Evolutionary conservation across 306 rosid species (phyloP).

Genomic region (Dryas alaskensis): DNA sequence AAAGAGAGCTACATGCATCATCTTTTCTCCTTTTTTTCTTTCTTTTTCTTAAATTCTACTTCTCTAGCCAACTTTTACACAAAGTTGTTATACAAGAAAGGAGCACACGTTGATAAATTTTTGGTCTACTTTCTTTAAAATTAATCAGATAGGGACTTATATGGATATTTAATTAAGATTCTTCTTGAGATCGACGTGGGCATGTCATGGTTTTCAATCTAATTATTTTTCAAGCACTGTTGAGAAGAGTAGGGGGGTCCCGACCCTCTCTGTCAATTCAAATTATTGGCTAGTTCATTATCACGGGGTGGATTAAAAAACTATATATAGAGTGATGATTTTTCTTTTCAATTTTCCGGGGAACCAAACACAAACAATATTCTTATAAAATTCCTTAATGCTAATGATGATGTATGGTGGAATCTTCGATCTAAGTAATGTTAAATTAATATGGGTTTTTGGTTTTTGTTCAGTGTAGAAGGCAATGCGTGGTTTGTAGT

Average conservation of each 20-base stretch:
- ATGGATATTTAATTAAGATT: conserved; percentile 19
- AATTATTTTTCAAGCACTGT: neutral
- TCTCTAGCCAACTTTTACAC: neutral
- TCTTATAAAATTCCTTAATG: neutral
- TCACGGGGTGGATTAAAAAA: neutral
- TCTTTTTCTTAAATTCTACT: neutral
- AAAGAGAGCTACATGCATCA: neutral
- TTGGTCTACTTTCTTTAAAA: neutral
- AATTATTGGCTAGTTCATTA: neutral
- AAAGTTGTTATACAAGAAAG: neutral
- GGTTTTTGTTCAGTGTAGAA: neutral
- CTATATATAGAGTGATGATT: neutral
- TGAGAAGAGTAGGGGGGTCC: conserved; percentile 10
- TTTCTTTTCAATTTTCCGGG: neutral
- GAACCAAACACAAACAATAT: neutral
- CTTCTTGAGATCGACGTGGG: conserved; percentile 4
- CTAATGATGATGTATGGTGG: conserved; percentile 34
- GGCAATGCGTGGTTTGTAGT: neutral
- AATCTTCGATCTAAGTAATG: conserved; percentile 18
- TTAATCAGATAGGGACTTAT: neutral
- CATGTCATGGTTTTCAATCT: conserved; percentile 14
- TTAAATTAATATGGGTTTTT: neutral
- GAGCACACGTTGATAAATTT: neutral
- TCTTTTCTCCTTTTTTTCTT: neutral
- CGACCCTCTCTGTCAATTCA: conserved; percentile 13